Base-by-base conservation (phyloP, 2,329 filamentous ascomycete genomes). In the Ceratocystis huliohia region DNA sequence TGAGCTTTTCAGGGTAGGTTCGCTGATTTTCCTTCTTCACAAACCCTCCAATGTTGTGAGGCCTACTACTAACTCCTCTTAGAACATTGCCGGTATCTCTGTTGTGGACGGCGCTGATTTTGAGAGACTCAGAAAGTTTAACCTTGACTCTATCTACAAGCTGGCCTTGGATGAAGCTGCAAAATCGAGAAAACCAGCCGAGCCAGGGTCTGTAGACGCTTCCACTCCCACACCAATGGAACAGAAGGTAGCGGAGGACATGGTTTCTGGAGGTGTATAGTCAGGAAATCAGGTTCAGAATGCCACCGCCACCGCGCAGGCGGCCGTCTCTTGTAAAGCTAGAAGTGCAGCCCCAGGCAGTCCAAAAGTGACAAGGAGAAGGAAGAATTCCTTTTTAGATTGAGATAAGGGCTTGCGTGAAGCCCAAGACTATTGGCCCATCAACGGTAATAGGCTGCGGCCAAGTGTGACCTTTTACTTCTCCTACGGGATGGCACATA, bases 11-110 rank as follows among this genome's bases (percentile, higher is more conserved):
- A 28, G 64, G 37, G 64, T 65, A 30, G n/a, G 56, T 20, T 20
- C 28, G 15, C 28, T 1, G 10, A n/a, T 4, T n/a, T 2, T 15
- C n/a, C 1, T 33, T 59, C 17, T 53, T 37, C 1, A n/a, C 20
- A 63, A 13, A 41, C 37, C 10, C 37, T 13, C 13, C 37, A 3
- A 41, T 15, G 37, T 41, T 41, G 37, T 13, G 10, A 41, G 10
- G 37, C 37, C 37, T 30, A 50, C 25, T n/a, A 15, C 41, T 63
- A 25, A 28, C 44, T 28, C 13, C 45, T 17, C 48, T n/a, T 65
- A 92, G 88, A 86, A 84, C 66, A 81, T 89, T 50, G 88, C 87
- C 72, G 88, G 89, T 25, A 86, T 94, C 78, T 90, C 88, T 69
- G 88, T 94, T 44, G 87, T 94, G 3, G 84, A 85, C 68, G 80